Evolutionary conservation across 1,284 basidiomycete species (phyloP).

Genomic region (Leccinum pachyderme): DNA sequence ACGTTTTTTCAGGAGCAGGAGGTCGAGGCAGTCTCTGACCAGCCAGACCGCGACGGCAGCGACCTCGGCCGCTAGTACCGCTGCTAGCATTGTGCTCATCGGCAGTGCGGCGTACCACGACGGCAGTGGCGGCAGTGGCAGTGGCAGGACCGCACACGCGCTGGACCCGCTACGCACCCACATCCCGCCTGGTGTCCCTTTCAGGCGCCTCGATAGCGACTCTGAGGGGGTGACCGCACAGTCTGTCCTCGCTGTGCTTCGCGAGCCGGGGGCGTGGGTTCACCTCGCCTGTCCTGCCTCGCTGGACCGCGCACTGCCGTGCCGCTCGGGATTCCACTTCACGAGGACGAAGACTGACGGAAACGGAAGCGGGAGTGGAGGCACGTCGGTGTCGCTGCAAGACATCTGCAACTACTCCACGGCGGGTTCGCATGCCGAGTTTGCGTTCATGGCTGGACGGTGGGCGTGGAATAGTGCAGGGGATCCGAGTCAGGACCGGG

Average conservation of each 20-base stretch:
- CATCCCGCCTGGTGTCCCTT: conserved; percentile 18
- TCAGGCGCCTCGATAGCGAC: conserved; percentile 24
- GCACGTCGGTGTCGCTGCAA: conserved; percentile 16
- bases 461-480: conserved; percentile 1
- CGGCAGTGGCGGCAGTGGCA: not conserved
- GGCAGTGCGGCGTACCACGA: conserved; percentile 12
- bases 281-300: conserved; percentile 27
- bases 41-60: not conserved
- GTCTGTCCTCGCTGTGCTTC: conserved; percentile 14
- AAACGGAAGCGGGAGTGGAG: not conserved
- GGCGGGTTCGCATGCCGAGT: conserved; percentile 25
- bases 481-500: too few species aligned
- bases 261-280: conserved; percentile 23
- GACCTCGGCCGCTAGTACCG: not conserved
- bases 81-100: conserved; percentile 16
- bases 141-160: not conserved
- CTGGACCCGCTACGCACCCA: conserved; percentile 21
- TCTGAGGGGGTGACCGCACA: conserved; percentile 10
- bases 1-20: conserved; percentile 17
- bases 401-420: conserved; percentile 24
- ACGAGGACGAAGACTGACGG: conserved; percentile 8
- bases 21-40: conserved; percentile 11
- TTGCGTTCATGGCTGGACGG: conserved; percentile 38
- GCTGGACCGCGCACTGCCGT: conserved; percentile 18
- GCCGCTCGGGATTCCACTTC: conserved; percentile 26